Base-by-base conservation (phyloP, 345 rosid genomes). In the Viola odorata region DNA sequence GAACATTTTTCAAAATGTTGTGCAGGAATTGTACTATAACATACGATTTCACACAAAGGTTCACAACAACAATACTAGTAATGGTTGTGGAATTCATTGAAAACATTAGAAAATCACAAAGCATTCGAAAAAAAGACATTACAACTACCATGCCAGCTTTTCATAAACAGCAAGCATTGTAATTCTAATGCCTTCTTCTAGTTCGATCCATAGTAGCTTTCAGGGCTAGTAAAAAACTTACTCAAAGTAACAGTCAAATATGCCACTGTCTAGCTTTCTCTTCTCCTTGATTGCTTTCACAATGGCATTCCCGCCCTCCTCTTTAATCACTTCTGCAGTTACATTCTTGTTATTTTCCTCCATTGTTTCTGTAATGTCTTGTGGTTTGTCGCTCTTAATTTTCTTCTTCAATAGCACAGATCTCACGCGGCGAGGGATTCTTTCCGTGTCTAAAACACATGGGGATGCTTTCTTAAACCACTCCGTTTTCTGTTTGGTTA, bases 351-450 rank as follows among this genome's bases (percentile, higher is more conserved):
- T 40, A 51, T 47, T 63, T 61, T 52, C 17, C 12, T 44, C 42
- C 57, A 77, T 73, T 55, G 56, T 56, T 75, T 60, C 76, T 38
- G 73, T 10, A 60, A 60, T 63, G n/a, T 55, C 45, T 40, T 50
- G 69, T 75, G 73, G 78, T 41, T 40, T 50, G 69, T 75, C 71
- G 78, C 71, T 14, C 72, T 70, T 72, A 41, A 61, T 49, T 66
- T 63, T 68, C 64, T 81, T 75, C 60, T 45, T 55, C 4, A 91
- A 81, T 71, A 84, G 70, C 42, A 51, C 61, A 3, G 96, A 81
- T 71, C 86, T 68, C 42, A 51, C 61, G 61, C 78, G 80, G 48
- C 69, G 63, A 48, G 71, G 66, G 58, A 79, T 73, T 3, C 32
- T 23, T 23, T 23, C 32, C 2, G 68, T 71, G 7, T 74, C 84